Evolutionary conservation across 768 basidiomycete genomes (phyloP), one percentile per base, ranked within the genome.

Genomic region (Trichaptum fuscoviolaceum): DNA sequence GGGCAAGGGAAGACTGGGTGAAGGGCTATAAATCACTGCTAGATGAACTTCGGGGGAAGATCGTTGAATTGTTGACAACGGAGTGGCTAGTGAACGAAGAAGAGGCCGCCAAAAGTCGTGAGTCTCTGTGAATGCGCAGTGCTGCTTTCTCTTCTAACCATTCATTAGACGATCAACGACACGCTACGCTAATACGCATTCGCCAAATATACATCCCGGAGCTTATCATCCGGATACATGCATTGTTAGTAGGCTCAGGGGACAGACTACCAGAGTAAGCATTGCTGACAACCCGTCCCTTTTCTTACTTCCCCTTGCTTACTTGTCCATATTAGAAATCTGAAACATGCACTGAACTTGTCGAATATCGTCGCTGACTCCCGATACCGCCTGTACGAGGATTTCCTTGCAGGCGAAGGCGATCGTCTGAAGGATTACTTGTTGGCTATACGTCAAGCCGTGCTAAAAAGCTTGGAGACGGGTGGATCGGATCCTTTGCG

Each of bases 161-260:
- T 61, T 17, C 4, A 23, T 64, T 10, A 84, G 85, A 77, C 57
- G 84, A 87, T 61, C 83, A 82, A 7, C 82, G 90, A 27, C 81
- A 80, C 25, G 79, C 80, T 24, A 93, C 96, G 68, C 83, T 96
- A 60, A 77, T 84, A 15, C 86, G 90, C n/a, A 90, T 96, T 63
- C 87, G 95, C 57, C 89, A 95, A 71, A 87, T 96, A 34, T 96
- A 90, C 75, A 81, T 97, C 26, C 96, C 95, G 0, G 95, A 97
- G 74, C 82, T 98, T 24, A 86, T 98, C 70, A 82, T 98, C 69
- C 87, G 93, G 24, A 78, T 99, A 1, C 95, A 98, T 72, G 80
- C 84, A 58, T 78, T 90, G 63, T 78, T 99, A 12, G 83, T 86
- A 67, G 77, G 81, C 35, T 93, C 94, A 6, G 79, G 87, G 8